Evolutionary conservation across 1,284 basidiomycete species (phyloP), one percentile per base, ranked within the genome.

Genomic region (Heterobasidion parviporum): DNA sequence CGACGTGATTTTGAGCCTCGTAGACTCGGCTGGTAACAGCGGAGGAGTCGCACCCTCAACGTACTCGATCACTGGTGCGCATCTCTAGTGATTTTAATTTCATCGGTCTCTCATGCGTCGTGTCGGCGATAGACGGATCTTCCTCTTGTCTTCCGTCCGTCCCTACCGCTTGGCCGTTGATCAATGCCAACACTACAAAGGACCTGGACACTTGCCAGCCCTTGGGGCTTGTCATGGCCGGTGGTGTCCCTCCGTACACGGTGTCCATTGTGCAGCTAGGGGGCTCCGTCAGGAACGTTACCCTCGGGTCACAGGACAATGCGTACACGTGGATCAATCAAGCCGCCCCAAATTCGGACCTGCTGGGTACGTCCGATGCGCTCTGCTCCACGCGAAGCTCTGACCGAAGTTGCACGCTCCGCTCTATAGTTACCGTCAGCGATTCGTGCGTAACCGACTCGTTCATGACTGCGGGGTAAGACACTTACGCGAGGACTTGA

Each of bases 251-350:
- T 43, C 80, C 80, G 0, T 82, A 80, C 64, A 74, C 63, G 32
- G 59, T 81, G 7, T 72, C 74, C 2, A 62, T 81, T 16, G 72
- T 70, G 10, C 68, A 73, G 3, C 50, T 71, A 20, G 67, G 68
- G 50, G 73, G 76, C 0, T 67, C 72, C 3, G 67, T 76, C 18
- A 79, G 76, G 3, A 79, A 79, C 62, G 68, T 74, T 26, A 75
- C 76, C 0, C 61, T 78, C 60, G 67, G 65, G 1, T 53, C 63
- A 1, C 64, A 64, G 6, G 72, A 76, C 54, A 72, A 80, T 59
- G 65, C 65, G 1, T 75, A 74, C 58, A 77, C 75, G 5, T 82
- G 70, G 59, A 75, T 77, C 55, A 72, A 81, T 59, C 70, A 77
- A 34, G 78, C 74, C 2, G 66, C 72, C 54, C 74, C 79, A 3